Evolutionary conservation across 495 filamentous ascomycete genomes (phyloP).

Genomic region (Penicillium chermesinum): DNA sequence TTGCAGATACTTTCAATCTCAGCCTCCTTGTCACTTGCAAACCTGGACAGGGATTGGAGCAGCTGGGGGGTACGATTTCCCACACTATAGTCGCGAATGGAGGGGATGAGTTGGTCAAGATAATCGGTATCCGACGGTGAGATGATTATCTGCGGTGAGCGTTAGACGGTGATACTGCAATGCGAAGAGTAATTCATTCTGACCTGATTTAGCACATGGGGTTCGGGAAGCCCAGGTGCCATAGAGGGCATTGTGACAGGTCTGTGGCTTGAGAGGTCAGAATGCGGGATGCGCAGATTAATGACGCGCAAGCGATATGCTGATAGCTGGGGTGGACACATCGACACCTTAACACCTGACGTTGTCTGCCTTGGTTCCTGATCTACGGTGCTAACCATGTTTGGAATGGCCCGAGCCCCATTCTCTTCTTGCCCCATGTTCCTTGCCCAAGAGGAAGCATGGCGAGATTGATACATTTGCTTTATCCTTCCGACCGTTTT

Average conservation of each 20-base stretch:
- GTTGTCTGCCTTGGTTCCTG: too few species aligned
- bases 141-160: conserved; percentile 68
- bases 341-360: too few species aligned
- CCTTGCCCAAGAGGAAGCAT: too few species aligned
- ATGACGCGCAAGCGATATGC: too few species aligned
- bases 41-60: conserved; percentile 68
- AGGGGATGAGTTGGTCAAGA: conserved; percentile 88
- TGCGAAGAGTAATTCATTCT: background rate
- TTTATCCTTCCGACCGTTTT: too few species aligned
- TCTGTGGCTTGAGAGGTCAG: too few species aligned
- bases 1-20: conserved; percentile 95
- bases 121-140: conserved; percentile 89
- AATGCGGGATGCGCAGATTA: too few species aligned
- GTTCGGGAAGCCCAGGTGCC: conserved; percentile 27
- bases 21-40: conserved; percentile 77
- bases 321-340: too few species aligned
- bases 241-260: conserved; percentile 29
- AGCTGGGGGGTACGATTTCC: conserved; percentile 70
- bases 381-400: too few species aligned
- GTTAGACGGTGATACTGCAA: background rate
- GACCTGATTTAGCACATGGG: conserved; percentile 43
- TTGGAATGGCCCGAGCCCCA: too few species aligned
- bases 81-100: conserved; percentile 80
- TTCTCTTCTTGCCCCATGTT: too few species aligned
- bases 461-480: too few species aligned